Conservation (phyloP, 352 stramenopile genomes). For the Pythium graminicola region DNA sequence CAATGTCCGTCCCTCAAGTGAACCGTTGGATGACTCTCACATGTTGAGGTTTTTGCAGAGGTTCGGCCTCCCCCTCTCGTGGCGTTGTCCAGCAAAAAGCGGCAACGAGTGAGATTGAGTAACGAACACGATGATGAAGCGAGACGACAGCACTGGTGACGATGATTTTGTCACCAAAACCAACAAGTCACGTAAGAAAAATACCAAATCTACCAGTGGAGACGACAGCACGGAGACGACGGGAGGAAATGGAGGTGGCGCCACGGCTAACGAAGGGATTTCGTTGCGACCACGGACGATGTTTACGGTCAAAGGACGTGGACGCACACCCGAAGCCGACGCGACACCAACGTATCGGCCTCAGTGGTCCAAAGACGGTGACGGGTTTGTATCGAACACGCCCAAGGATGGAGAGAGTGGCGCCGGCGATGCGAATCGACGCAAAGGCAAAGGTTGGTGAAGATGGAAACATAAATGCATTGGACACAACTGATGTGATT, state of each 20-base stretch:
- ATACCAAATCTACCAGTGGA: conserved; percentile 10
- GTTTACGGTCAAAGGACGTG: conserved; percentile 83
- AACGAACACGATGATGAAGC: conserved; percentile 20
- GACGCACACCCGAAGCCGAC: conserved; percentile 56
- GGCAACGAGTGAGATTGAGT: background rate
- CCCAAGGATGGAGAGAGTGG: conserved; percentile 21
- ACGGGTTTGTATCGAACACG: conserved; percentile 67
- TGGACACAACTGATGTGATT: background rate
- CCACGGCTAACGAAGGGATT: conserved; percentile 31
- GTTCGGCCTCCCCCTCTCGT: background rate
- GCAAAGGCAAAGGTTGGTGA: conserved; percentile 66
- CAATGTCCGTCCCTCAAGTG: background rate
- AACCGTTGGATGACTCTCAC: conserved; percentile 19
- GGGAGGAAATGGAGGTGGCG: background rate
- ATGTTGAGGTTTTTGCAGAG: conserved; percentile 16
- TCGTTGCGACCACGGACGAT: conserved; percentile 81
- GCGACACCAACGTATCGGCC: conserved; percentile 58
- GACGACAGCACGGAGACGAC: conserved; percentile 5
- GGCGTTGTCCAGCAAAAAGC: background rate
- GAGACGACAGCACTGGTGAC: conserved; percentile 31
- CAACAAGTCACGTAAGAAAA: conserved; percentile 68
- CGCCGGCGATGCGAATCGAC: conserved; percentile 27
- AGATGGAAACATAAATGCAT: background rate
- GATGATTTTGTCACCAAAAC: conserved; percentile 78
- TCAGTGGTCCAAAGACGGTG: conserved; percentile 82